Evolutionary conservation across 2,329 filamentous ascomycete species (phyloP).

Genomic region (Nigrograna mackinnonii): DNA sequence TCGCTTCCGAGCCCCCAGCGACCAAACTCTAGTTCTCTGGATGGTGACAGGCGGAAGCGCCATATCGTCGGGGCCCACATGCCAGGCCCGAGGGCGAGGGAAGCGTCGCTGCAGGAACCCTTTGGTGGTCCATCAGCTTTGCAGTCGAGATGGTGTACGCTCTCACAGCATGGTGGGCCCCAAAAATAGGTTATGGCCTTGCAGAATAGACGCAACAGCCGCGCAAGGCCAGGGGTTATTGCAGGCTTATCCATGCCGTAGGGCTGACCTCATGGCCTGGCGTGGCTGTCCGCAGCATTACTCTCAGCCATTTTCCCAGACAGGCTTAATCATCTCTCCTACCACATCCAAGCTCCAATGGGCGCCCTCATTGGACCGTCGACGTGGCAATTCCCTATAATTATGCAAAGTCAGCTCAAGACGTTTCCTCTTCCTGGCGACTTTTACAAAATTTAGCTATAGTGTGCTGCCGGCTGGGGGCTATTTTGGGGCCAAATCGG

Average conservation of each 20-base stretch:
- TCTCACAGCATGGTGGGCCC: too few species aligned
- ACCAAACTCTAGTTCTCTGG: slow-evolving; percentile 1
- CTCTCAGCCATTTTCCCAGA: slow-evolving; percentile 18
- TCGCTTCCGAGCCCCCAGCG: slow-evolving; percentile 1
- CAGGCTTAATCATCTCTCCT: slow-evolving; percentile 3
- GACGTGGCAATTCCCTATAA: slow-evolving; percentile 5
- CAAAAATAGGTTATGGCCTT: slow-evolving; percentile 28
- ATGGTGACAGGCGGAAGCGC: neutral
- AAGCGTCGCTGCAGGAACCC: slow-evolving; percentile 18
- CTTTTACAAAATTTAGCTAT: neutral
- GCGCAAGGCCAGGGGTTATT: slow-evolving; percentile 11
- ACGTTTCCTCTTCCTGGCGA: neutral
- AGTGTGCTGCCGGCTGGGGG: neutral
- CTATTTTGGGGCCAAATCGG: slow-evolving; percentile 5
- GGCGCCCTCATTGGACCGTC: slow-evolving; percentile 7
- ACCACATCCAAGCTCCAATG: neutral
- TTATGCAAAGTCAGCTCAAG: neutral
- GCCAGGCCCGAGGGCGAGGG: slow-evolving; percentile 4
- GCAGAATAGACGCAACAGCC: slow-evolving; percentile 28
- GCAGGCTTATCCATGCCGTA: slow-evolving; percentile 14
- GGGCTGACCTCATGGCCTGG: slow-evolving; percentile 31
- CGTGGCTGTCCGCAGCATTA: slow-evolving; percentile 13
- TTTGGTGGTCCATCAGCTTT: slow-evolving; percentile 6
- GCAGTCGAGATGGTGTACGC: slow-evolving; percentile 4
- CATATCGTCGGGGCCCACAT: neutral